These are phyloP conservation scores for Trichoderma breve DNA, from an alignment of 2,329 filamentous ascomycete genomes.

Conservation along the genomic window DNA sequence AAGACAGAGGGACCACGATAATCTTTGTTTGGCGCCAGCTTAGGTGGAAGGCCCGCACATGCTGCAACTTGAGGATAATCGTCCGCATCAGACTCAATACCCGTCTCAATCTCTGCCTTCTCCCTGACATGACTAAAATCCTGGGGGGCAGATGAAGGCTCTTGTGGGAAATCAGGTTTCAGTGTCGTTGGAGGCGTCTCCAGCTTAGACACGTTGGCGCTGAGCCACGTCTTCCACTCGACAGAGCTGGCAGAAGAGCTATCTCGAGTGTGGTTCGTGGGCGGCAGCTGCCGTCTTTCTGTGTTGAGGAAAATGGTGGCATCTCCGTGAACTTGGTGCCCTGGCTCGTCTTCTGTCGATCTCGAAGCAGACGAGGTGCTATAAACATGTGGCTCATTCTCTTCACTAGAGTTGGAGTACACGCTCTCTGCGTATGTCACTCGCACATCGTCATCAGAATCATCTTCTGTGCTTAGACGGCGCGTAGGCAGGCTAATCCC, in stretches of 20 bases:
- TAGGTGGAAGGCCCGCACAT: not conserved
- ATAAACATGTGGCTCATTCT: slow-evolving; percentile 18
- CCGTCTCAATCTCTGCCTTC: slow-evolving; percentile 50
- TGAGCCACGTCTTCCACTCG: slow-evolving; percentile 57
- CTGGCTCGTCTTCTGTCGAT: not conserved
- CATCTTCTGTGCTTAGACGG: slow-evolving; percentile 38
- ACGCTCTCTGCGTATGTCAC: slow-evolving; percentile 47
- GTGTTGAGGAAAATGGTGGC: slow-evolving; percentile 15
- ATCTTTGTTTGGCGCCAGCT: not conserved
- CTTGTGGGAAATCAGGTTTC: slow-evolving; percentile 13
- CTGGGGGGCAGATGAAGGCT: slow-evolving; percentile 15
- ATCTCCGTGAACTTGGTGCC: slow-evolving; percentile 14
- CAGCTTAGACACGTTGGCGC: slow-evolving; percentile 49
- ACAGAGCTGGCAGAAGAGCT: slow-evolving; percentile 46
- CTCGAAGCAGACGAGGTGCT: not conserved
- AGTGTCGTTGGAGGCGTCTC: slow-evolving; percentile 32
- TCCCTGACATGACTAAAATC: slow-evolving; percentile 47
- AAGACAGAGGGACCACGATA: not conserved
- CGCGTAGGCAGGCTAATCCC: slow-evolving; percentile 40
- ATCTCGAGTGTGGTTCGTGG: slow-evolving; percentile 30
- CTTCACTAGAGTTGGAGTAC: slow-evolving; percentile 41
- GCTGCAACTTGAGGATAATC: not conserved
- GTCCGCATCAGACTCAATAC: slow-evolving; percentile 41
- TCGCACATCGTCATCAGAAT: slow-evolving; percentile 39
- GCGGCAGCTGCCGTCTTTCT: slow-evolving; percentile 25